Base-by-base conservation (phyloP, 768 basidiomycete genomes). In the Hericium coralloides region DNA sequence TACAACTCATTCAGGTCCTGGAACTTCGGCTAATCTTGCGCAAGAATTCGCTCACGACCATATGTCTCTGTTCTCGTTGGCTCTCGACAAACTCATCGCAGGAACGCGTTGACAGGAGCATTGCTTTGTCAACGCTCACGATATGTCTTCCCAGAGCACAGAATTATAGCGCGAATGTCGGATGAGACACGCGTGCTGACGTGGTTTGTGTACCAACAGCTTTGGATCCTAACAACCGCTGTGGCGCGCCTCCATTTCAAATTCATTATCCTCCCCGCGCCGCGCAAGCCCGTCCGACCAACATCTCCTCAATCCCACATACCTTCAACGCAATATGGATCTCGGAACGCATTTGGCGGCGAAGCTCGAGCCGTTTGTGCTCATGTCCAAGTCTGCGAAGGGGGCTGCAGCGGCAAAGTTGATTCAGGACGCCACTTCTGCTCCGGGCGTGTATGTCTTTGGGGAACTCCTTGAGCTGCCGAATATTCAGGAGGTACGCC, bases 391-490 rank as follows among this genome's bases (percentile, higher is more conserved):
- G 68, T 89, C 90, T 0, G 82, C 89, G 10, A 95, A 92, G 66
- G 95, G 95, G 1, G 92, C 92, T 0, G 92, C 89, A 0, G 93
- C 94, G 0, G 94, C 92, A 6, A 94, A 95, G 67, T 81, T 95
- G 55, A 73, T 95, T 31, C 79, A 84, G 64, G 88, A 97, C 66
- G 95, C 86, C 55, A 93, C 88, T 23, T 80, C 89, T 47, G 91
- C 95, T 0, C 85, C 87, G 15, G 95, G 93, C 10, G 89, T 97
- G 49, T 95, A 90, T 68, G 89, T 93, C 57, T 99, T 97, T 66
- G 82, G 85, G 0, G 95, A 98, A 69, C 73, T 99, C 53, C 74
- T 98, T 53, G 87, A 92, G 48, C 69, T 88, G 25, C 81, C 86
- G 1, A 90, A 85, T 65, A 87, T 98, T 38, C 84, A 89, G 67